Base-by-base conservation (phyloP, 495 filamentous ascomycete genomes). In the Penicillium crystallinum region DNA sequence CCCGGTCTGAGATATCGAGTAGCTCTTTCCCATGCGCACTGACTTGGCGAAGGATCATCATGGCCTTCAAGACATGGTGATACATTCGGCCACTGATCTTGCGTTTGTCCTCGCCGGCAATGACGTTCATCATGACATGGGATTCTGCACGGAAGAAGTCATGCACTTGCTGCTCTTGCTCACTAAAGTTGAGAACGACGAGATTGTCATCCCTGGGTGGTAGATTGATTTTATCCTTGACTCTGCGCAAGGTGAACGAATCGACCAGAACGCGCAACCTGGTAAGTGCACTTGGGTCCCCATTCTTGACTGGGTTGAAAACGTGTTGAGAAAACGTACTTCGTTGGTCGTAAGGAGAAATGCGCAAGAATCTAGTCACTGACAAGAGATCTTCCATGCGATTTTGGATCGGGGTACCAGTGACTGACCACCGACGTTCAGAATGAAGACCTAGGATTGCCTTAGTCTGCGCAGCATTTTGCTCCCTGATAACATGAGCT, bases 11-110 rank as follows among this genome's bases (percentile, higher is more conserved):
- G 15, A 89, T 82, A 39, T 82, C 85, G 2, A 98, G 79, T 23
- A 97, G 78, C 50, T 97, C 93, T 59, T 83, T 85, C 6, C 93
- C 93, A 68, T 96, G 90, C 4, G 91, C 93, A 59, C 89, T 97
- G 27, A 97, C 84, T 39, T 91, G 80, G 5, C 93, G 89, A 8
- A 98, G 80, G 35, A 91, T 89, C 61, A 92, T 81, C 70, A 98
- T 96, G 8, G 89, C 86, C 52, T 88, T 89, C 34, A 98, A 70
- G 46, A 97, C 89, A 54, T 95, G 88, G 22, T 91, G 89, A 64
- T 93, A 96, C 46, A 85, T 82, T 39, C 82, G 88, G 18, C 90
- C 91, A 41, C 88, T 87, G 38, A 96, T 77, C 56, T 82, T 83
- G 23, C 77, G 82, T 49, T 73, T 73, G 49, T 64, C 62, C 23